phyloP scores from a whole-genome alignment of 495 filamentous ascomycete species.

The Penicillium cinerascens region DNA sequence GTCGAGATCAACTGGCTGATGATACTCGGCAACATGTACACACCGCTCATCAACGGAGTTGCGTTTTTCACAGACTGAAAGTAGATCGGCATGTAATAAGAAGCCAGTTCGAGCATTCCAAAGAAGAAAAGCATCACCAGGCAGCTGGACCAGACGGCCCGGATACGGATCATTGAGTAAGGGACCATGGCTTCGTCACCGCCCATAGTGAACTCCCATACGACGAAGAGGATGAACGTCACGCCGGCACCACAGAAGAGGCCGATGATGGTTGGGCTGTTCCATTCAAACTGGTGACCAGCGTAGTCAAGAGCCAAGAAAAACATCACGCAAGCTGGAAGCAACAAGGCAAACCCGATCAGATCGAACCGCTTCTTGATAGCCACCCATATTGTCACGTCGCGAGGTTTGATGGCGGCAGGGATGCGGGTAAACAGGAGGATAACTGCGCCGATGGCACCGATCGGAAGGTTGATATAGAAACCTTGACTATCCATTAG shows the following conservation, averaged over 20 bases:
- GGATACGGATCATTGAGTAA: slow-evolving; percentile 57
- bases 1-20: slow-evolving; percentile 37
- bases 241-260: slow-evolving; percentile 59
- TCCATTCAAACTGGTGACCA: slow-evolving; percentile 60
- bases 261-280: slow-evolving; percentile 51
- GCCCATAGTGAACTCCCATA: slow-evolving; percentile 57
- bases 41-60: slow-evolving; percentile 59
- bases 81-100: slow-evolving; percentile 65
- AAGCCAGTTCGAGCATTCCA: slow-evolving; percentile 49
- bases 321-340: slow-evolving; percentile 54
- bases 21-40: slow-evolving; percentile 64
- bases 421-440: slow-evolving; percentile 39
- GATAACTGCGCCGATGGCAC: slow-evolving; percentile 47
- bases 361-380: slow-evolving; percentile 17
- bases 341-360: slow-evolving; percentile 13
- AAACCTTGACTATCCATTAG: background rate
- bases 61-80: slow-evolving; percentile 70
- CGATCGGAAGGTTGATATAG: slow-evolving; percentile 56
- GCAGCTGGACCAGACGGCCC: slow-evolving; percentile 46
- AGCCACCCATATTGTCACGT: slow-evolving; percentile 7
- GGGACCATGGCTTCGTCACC: slow-evolving; percentile 70
- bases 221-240: slow-evolving; percentile 53
- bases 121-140: slow-evolving; percentile 26
- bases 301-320: slow-evolving; percentile 72
- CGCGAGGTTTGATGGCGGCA: background rate